Percentiles rank a stretch among this genome's conserved stretches.
Evolutionary conservation across 192 early-diverging fungal genomes (phyloP).

Genomic region (Gamsiella multidivaricata): DNA sequence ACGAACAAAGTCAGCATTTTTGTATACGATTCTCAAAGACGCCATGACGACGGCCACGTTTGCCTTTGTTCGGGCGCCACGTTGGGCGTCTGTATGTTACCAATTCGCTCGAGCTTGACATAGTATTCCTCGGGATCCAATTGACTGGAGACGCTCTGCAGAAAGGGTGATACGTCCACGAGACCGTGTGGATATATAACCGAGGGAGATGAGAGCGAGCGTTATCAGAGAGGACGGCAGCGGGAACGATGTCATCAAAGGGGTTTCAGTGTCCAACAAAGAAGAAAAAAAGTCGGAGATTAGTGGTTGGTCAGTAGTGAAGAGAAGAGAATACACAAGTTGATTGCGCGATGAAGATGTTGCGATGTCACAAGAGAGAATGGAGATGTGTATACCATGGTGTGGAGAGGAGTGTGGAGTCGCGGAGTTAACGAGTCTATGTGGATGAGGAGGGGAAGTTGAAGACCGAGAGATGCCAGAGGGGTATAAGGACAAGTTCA

Average conservation of each 20-base stretch:
- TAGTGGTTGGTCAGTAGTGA: not conserved
- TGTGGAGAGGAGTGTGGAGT: too few species aligned
- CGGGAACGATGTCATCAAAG: slow-evolving; percentile 29
- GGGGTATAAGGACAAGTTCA: not conserved
- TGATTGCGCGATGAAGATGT: too few species aligned
- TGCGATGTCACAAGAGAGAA: too few species aligned
- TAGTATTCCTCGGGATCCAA: slow-evolving; percentile 75
- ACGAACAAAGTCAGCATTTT: too few species aligned
- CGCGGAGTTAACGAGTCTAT: too few species aligned
- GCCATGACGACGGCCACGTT: too few species aligned
- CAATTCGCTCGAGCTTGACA: slow-evolving; percentile 75
- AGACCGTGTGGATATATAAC: too few species aligned
- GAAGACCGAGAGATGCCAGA: slow-evolving; percentile 3
- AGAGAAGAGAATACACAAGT: not conserved
- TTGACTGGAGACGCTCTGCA: slow-evolving; percentile 52
- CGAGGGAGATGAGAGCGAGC: not conserved
- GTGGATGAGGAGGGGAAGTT: too few species aligned
- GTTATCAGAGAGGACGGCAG: not conserved
- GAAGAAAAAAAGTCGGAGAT: not conserved
- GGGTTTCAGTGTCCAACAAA: not conserved
- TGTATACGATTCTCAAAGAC: too few species aligned
- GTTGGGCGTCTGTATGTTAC: too few species aligned
- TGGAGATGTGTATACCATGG: too few species aligned
- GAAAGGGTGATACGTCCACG: not conserved
- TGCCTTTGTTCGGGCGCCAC: too few species aligned